A percentile compares a stretch with the other conserved stretches of the same genome.
phyloP scores from a whole-genome alignment of 2,329 filamentous ascomycete species.

The Penicillium vulpinum region DNA sequence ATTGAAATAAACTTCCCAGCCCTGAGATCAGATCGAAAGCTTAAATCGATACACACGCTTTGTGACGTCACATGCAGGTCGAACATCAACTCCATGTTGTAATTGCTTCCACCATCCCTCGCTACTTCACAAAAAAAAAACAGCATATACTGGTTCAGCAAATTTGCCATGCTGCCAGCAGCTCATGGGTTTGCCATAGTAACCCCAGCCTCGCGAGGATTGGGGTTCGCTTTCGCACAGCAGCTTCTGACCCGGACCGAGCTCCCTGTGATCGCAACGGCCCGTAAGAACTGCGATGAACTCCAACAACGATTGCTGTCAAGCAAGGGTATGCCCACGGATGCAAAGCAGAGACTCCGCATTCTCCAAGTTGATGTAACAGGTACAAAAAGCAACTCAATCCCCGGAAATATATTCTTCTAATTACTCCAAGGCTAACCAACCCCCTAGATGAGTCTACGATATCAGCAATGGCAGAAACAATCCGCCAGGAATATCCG shows the following conservation, averaged over 20 bases:
- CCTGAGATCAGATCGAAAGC: not conserved
- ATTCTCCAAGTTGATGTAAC: conserved; percentile 58
- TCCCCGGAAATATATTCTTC: not conserved
- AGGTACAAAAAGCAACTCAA: conserved; percentile 40
- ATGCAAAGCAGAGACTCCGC: conserved; percentile 48
- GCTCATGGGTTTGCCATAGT: conserved; percentile 37
- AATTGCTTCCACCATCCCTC: not conserved
- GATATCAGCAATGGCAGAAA: conserved; percentile 58
- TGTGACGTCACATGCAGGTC: conserved; percentile 1
- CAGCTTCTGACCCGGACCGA: conserved; percentile 57
- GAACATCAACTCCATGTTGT: not conserved
- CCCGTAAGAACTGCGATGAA: conserved; percentile 54
- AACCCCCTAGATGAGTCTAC: conserved; percentile 58
- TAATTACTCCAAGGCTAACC: not conserved
- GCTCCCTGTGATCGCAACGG: conserved; percentile 62
- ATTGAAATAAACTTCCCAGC: not conserved
- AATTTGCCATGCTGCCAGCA: conserved; percentile 7
- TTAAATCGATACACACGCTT: not conserved
- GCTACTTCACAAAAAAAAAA: not conserved
- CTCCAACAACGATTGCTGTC: conserved; percentile 53
- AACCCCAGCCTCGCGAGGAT: conserved; percentile 62
- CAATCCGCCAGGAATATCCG: conserved; percentile 57
- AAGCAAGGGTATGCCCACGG: conserved; percentile 46
- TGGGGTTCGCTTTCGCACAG: conserved; percentile 62
- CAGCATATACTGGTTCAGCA: not conserved